Conservation (phyloP, 2,329 filamentous ascomycete species). For the Fulvia fulva region DNA sequence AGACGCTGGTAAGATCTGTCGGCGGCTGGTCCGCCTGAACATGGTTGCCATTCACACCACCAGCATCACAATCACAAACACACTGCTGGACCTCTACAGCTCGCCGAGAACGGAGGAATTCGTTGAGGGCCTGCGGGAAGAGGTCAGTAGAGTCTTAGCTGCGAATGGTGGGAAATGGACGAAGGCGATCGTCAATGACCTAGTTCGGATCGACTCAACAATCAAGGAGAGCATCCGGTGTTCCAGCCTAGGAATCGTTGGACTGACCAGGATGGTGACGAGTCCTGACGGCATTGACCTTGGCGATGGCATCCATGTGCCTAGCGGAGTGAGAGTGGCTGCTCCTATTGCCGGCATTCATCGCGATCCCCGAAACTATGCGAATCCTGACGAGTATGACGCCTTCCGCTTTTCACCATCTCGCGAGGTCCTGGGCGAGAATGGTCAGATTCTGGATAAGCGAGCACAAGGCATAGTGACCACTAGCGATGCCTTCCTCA, state of each 20-base stretch:
- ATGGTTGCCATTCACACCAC: slow-evolving; percentile 29
- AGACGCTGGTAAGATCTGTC: slow-evolving; percentile 14
- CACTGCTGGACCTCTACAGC: slow-evolving; percentile 22
- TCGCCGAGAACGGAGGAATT: slow-evolving; percentile 15
- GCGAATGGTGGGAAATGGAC: slow-evolving; percentile 18
- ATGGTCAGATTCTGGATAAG: slow-evolving; percentile 9
- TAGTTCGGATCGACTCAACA: slow-evolving; percentile 23
- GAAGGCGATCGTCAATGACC: slow-evolving; percentile 21
- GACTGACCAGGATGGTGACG: slow-evolving; percentile 26
- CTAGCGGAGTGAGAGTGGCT: slow-evolving; percentile 23
- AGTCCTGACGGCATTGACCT: slow-evolving; percentile 23
- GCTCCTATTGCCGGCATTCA: slow-evolving; percentile 23
- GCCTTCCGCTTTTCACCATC: slow-evolving; percentile 26
- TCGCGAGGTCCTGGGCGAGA: slow-evolving; percentile 5
- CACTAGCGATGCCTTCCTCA: slow-evolving; percentile 22
- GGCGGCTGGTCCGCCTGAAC: slow-evolving; percentile 22
- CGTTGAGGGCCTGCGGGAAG: slow-evolving; percentile 21
- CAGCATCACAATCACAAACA: slow-evolving; percentile 21
- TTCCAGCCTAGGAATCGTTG: slow-evolving; percentile 13
- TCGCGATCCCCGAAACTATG: slow-evolving; percentile 27
- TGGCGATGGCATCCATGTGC: slow-evolving; percentile 21
- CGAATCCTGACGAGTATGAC: slow-evolving; percentile 22
- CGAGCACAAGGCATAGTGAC: slow-evolving; percentile 15
- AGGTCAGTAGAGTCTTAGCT: slow-evolving; percentile 17
- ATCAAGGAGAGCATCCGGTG: slow-evolving; percentile 30